A percentile compares a stretch with the other conserved stretches of the same genome.
phyloP scores from a whole-genome alignment of 257 asterid species.

The Nicotiana benthamiana region DNA sequence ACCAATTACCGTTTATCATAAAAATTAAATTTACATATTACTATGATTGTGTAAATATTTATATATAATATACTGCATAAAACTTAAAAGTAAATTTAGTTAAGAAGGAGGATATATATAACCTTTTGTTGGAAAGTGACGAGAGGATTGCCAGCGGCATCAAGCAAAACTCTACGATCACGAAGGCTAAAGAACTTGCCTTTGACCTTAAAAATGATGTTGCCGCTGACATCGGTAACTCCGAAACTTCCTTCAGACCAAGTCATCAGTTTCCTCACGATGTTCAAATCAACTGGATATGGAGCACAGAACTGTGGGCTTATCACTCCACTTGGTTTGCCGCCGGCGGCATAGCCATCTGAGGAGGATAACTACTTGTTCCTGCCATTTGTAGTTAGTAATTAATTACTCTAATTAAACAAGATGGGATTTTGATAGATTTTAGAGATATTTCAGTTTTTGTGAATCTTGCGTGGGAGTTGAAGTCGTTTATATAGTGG shows the following conservation, averaged over 20 bases:
- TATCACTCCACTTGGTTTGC: conserved; percentile 28
- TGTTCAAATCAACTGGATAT: conserved; percentile 43
- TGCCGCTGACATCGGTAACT: conserved; percentile 55
- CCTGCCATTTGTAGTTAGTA: background rate
- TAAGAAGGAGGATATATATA: background rate
- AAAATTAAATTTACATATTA: too few relatives aligned
- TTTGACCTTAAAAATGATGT: conserved; percentile 41
- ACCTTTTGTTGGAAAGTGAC: conserved; percentile 67
- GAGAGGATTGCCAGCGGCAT: conserved; percentile 47
- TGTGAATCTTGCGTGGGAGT: background rate
- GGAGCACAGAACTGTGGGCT: conserved; percentile 56
- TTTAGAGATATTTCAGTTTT: background rate
- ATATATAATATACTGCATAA: too few relatives aligned
- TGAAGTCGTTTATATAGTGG: background rate
- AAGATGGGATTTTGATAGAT: background rate
- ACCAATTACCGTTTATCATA: too few relatives aligned
- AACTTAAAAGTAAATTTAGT: too few relatives aligned
- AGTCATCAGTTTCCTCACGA: conserved; percentile 49
- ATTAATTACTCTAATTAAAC: background rate
- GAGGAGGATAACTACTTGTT: background rate
- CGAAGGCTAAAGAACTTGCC: conserved; percentile 46
- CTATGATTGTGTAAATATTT: too few relatives aligned
- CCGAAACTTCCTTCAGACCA: conserved; percentile 45
- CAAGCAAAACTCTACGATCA: conserved; percentile 52
- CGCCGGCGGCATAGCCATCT: background rate